These are phyloP conservation scores for Cytospora leucostoma DNA, from an alignment of 2,329 filamentous ascomycete genomes.

Conservation along the genomic window DNA sequence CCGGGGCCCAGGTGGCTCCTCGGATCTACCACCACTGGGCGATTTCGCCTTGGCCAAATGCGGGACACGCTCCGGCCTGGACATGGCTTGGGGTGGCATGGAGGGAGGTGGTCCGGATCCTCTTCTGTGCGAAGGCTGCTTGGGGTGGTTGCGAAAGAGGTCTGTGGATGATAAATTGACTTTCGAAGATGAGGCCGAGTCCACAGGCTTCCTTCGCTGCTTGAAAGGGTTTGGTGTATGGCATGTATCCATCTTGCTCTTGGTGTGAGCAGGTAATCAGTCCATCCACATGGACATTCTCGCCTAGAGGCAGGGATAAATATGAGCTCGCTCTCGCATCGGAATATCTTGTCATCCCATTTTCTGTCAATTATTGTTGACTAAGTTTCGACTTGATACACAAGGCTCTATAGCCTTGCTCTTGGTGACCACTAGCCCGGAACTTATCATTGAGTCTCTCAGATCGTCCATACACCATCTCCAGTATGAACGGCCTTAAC, in stretches of 20 bases:
- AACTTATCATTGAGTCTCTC: no score
- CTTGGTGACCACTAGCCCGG: no score
- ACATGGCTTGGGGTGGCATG: not conserved
- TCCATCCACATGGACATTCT: no score
- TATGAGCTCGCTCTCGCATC: no score
- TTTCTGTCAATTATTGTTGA: no score
- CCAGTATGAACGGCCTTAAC: no score
- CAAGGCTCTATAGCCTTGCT: no score
- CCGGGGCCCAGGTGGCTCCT: slow-evolving; percentile 29
- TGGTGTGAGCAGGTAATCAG: no score
- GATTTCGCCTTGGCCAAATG: not conserved
- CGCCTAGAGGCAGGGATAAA: no score
- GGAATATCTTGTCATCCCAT: no score
- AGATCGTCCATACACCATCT: no score
- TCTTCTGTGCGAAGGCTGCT: not conserved
- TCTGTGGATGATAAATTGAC: not conserved
- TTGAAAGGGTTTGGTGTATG: not conserved
- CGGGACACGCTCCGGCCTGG: not conserved
- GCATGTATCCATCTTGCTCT: not conserved
- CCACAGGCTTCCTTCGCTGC: not conserved
- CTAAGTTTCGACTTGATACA: no score
- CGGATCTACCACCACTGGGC: not conserved
- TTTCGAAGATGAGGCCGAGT: not conserved
- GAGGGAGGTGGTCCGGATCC: not conserved
- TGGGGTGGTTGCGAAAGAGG: not conserved